phyloP scores from a whole-genome alignment of 106 monocot genomes.

The Apostasia shenzhenica region DNA sequence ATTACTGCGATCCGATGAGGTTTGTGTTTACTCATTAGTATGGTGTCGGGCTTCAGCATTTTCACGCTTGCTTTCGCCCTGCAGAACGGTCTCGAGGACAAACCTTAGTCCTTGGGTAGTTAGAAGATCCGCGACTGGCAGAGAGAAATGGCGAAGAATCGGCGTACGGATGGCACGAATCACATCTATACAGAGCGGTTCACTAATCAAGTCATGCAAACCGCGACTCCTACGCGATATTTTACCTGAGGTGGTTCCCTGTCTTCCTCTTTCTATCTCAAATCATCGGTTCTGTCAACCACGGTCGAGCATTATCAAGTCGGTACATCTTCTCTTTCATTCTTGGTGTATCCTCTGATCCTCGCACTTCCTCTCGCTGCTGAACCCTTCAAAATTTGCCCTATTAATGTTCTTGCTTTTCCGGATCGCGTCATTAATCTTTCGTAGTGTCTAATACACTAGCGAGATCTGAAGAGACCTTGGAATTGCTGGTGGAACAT shows the following conservation, averaged over 20 bases:
- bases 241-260: neutral
- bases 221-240: neutral
- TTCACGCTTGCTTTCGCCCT: neutral
- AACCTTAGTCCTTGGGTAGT: neutral
- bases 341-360: neutral
- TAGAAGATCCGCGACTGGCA: conserved; percentile 1
- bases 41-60: neutral
- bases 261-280: neutral
- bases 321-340: neutral
- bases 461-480: neutral
- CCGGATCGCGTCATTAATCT: too few species aligned
- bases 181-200: neutral
- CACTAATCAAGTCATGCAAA: neutral
- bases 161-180: neutral
- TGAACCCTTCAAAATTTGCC: too few species aligned
- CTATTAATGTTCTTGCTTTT: too few species aligned
- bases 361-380: neutral
- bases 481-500: neutral
- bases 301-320: neutral
- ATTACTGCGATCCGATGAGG: too few species aligned
- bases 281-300: neutral
- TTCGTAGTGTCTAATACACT: too few species aligned
- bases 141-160: conserved; percentile 3
- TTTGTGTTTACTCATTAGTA: neutral
- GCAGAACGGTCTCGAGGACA: too few species aligned